These are phyloP conservation scores for Gossypium raimondii DNA, from an alignment of 345 rosid genomes.

Conservation along the genomic window DNA sequence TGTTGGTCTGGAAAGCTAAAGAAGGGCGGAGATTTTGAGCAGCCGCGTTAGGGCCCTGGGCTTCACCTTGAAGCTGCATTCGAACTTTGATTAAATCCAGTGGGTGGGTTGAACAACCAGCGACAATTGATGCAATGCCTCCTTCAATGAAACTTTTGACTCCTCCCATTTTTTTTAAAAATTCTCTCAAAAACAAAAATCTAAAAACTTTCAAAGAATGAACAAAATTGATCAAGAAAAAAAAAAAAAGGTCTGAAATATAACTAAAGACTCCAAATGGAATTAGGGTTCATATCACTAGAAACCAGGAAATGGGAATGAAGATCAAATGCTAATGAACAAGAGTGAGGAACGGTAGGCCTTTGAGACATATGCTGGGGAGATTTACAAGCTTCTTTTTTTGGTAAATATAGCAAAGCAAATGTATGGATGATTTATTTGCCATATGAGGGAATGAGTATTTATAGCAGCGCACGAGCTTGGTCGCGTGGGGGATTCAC, in stretches of 20 bases:
- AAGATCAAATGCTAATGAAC: not conserved
- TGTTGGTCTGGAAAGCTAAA: constrained; percentile 43
- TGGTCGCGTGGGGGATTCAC: too few species aligned
- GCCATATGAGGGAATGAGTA: too few species aligned
- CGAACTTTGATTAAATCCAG: constrained; percentile 87
- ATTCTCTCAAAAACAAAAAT: not conserved
- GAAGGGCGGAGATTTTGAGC: constrained; percentile 54
- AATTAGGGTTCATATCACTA: not conserved
- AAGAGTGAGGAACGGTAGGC: not conserved
- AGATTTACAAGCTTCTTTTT: too few species aligned
- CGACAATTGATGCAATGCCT: constrained; percentile 79
- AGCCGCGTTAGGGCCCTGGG: constrained; percentile 23
- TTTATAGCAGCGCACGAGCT: too few species aligned
- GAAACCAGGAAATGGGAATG: not conserved
- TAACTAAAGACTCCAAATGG: too few species aligned
- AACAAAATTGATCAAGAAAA: not conserved
- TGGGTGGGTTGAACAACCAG: constrained; percentile 82
- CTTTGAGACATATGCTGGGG: not conserved
- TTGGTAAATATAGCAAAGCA: too few species aligned
- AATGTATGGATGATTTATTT: too few species aligned
- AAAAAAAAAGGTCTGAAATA: not conserved
- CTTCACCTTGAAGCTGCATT: constrained; percentile 86
- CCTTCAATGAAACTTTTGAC: constrained; percentile 83
- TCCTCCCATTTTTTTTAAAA: constrained; percentile 36
- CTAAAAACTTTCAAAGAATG: not conserved